Evolutionary conservation across 163 green algal genomes (phyloP).

Genomic region (Chlorella variabilis): DNA sequence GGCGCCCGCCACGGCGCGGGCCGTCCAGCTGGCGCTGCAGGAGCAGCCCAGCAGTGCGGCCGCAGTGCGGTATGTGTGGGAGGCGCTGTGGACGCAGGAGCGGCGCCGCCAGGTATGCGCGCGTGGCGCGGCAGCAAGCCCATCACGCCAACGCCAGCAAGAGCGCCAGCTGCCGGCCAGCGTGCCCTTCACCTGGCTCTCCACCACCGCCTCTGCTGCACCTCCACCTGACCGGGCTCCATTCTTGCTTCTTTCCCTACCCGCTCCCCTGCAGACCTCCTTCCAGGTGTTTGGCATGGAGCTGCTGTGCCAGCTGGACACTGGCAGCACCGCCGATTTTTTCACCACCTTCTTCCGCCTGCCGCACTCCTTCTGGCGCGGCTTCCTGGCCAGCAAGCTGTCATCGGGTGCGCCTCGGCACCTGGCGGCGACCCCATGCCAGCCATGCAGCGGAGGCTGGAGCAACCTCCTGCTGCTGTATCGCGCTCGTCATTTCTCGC

Average conservation of each 20-base stretch:
- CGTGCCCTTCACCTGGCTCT: too few relatives aligned
- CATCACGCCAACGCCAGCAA: too few relatives aligned
- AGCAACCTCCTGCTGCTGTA: too few relatives aligned
- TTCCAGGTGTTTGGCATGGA: constrained; percentile 99
- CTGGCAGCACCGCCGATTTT: constrained; percentile 88
- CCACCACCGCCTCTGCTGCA: too few relatives aligned
- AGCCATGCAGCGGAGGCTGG: background rate
- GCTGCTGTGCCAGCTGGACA: constrained; percentile 90
- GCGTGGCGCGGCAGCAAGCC: too few relatives aligned
- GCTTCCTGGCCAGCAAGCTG: constrained; percentile 90
- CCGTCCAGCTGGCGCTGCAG: constrained; percentile 62
- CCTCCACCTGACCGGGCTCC: too few relatives aligned
- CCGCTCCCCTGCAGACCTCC: constrained; percentile 78
- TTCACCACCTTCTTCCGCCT: constrained; percentile 97
- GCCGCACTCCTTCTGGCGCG: constrained; percentile 85
- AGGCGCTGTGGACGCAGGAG: constrained; percentile 90
- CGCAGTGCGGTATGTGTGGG: constrained; percentile 77
- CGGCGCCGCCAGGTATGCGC: constrained; percentile 75
- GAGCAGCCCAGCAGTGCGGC: constrained; percentile 46
- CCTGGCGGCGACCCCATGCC: background rate
- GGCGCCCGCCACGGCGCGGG: constrained; percentile 74
- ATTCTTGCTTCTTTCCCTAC: too few relatives aligned
- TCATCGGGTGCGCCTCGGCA: constrained; percentile 43
- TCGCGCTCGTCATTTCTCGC: too few relatives aligned
- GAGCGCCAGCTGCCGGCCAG: background rate